Conservation (phyloP, 129 eudicot species). For the Flaveria brownii region DNA sequence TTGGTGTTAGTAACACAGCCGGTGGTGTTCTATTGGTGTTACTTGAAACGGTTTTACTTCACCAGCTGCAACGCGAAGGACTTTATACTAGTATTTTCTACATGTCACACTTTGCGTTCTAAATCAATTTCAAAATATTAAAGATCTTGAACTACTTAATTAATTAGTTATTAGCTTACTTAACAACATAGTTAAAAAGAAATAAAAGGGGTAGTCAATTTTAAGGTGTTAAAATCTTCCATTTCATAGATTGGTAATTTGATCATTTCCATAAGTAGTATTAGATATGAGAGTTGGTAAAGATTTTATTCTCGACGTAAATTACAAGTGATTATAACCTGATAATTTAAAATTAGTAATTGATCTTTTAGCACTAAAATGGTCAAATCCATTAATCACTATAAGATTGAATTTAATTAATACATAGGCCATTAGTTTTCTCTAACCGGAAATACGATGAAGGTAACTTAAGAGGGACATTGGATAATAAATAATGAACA, state of each 20-base stretch:
- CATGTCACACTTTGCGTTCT: background rate
- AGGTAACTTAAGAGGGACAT: background rate
- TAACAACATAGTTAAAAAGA: background rate
- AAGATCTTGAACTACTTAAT: background rate
- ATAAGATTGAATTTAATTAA: background rate
- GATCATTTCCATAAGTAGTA: constrained; percentile 12
- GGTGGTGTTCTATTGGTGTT: no score
- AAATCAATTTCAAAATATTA: background rate
- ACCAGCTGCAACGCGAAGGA: no score
- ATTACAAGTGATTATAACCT: constrained; percentile 15
- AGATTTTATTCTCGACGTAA: constrained; percentile 14
- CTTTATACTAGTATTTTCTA: background rate
- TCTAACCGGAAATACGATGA: background rate
- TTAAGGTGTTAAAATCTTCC: constrained; percentile 21
- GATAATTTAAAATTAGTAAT: background rate
- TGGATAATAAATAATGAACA: background rate
- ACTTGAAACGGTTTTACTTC: no score
- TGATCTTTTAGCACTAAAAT: background rate
- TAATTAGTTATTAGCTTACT: background rate
- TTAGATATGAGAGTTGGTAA: constrained; percentile 18
- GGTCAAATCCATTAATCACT: constrained; percentile 7
- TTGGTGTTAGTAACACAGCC: no score
- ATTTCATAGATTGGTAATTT: constrained; percentile 1
- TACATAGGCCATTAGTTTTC: background rate
- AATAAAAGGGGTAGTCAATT: background rate